Evolutionary conservation across 352 stramenopile genomes (phyloP).

Genomic region (Proteromonas lacertae): DNA sequence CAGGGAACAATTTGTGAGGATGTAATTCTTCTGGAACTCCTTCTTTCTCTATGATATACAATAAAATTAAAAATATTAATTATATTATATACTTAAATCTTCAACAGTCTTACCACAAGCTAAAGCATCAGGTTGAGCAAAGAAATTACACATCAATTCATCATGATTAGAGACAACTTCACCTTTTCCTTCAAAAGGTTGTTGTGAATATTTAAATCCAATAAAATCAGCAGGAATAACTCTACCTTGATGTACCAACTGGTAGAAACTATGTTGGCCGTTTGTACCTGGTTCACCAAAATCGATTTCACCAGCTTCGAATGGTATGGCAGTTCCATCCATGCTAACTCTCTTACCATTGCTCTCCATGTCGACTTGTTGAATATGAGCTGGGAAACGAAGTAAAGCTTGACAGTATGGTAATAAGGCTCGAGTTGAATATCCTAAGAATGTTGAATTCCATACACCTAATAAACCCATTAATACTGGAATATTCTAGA

Average conservation of each 20-base stretch:
- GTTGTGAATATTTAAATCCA: slow-evolving; percentile 46
- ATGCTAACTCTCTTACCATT: slow-evolving; percentile 87
- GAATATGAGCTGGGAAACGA: slow-evolving; percentile 77
- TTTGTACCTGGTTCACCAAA: slow-evolving; percentile 91
- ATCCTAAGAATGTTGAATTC: slow-evolving; percentile 89
- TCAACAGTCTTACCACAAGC: slow-evolving; percentile 68
- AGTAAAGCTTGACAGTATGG: slow-evolving; percentile 58
- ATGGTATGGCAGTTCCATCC: slow-evolving; percentile 58
- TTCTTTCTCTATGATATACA: slow-evolving; percentile 31
- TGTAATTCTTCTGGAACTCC: slow-evolving; percentile 50
- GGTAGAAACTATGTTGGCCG: slow-evolving; percentile 92
- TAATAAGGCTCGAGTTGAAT: slow-evolving; percentile 49
- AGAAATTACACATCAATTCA: slow-evolving; percentile 98
- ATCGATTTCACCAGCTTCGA: slow-evolving; percentile 68
- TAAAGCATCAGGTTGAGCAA: slow-evolving; percentile 86
- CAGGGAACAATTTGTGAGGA: slow-evolving; percentile 76
- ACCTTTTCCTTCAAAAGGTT: slow-evolving; percentile 8
- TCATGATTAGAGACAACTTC: slow-evolving; percentile 82
- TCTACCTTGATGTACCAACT: slow-evolving; percentile 78
- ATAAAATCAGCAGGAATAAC: slow-evolving; percentile 86
- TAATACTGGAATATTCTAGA: slow-evolving; percentile 75
- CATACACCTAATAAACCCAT: slow-evolving; percentile 80
- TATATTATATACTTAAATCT: slow-evolving; percentile 27
- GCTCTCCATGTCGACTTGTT: slow-evolving; percentile 93
- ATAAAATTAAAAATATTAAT: not conserved